These are phyloP conservation scores for Phytopythium mirpurense DNA, from an alignment of 352 stramenopile genomes.

Conservation along the genomic window DNA sequence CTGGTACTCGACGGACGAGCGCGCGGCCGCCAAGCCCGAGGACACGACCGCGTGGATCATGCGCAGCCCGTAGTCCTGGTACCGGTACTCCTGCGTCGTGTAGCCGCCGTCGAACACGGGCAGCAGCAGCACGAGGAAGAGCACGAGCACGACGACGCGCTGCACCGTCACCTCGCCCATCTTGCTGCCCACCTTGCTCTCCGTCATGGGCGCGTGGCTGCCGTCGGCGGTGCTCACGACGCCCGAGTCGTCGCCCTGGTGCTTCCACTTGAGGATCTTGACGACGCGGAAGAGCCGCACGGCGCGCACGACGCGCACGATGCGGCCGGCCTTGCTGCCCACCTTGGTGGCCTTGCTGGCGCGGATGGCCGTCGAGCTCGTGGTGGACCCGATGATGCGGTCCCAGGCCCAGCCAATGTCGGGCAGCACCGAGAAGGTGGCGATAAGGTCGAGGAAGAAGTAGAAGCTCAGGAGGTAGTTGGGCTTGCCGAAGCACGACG, in stretches of 20 bases:
- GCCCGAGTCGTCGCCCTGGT: slow-evolving; percentile 43
- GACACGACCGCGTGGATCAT: slow-evolving; percentile 67
- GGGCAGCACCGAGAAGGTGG: slow-evolving; percentile 75
- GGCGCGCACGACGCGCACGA: slow-evolving; percentile 80
- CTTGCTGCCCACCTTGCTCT: slow-evolving; percentile 85
- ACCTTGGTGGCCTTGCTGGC: slow-evolving; percentile 65
- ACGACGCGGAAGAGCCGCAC: slow-evolving; percentile 82
- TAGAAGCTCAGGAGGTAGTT: slow-evolving; percentile 90
- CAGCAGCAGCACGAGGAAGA: slow-evolving; percentile 88
- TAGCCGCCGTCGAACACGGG: slow-evolving; percentile 83
- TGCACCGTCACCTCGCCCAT: slow-evolving; percentile 87
- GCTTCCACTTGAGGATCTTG: slow-evolving; percentile 85
- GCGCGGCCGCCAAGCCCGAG: slow-evolving; percentile 30
- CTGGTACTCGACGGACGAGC: slow-evolving; percentile 39
- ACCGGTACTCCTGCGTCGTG: slow-evolving; percentile 67
- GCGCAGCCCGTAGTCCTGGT: slow-evolving; percentile 82
- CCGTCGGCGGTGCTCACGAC: slow-evolving; percentile 25
- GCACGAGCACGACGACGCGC: slow-evolving; percentile 84
- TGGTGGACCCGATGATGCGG: slow-evolving; percentile 57
- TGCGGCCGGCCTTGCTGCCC: slow-evolving; percentile 76
- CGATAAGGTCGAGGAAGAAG: slow-evolving; percentile 84
- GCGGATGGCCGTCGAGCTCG: slow-evolving; percentile 52
- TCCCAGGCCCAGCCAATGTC: slow-evolving; percentile 83
- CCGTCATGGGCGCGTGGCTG: slow-evolving; percentile 7
- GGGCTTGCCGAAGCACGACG: slow-evolving; percentile 66